Evolutionary conservation across 768 basidiomycete species (phyloP), one percentile per base, ranked within the genome.

Genomic region (Trametes maxima): DNA sequence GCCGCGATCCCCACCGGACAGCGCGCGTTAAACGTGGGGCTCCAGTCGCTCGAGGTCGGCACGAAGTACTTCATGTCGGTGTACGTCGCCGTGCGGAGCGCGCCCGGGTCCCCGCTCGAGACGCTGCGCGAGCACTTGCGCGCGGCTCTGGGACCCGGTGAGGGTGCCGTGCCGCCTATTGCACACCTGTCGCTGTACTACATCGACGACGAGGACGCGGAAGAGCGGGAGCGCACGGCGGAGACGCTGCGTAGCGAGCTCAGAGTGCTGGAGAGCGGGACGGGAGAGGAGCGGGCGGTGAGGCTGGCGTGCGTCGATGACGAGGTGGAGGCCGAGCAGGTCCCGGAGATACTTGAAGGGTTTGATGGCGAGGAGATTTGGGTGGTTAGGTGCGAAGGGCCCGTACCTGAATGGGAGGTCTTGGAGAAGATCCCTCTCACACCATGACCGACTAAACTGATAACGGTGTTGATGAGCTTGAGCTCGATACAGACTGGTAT

Each of bases 121-220:
- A 68, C 68, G 19, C 71, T 92, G 35, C 87, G 87, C 64, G 70
- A 65, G 33, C 66, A 77, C 33, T 74, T 91, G 28, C 77, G 82
- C 56, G 66, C 68, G 5, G 65, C 68, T 22, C 65, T 80, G n/a
- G 68, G n/a, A n/a, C n/a, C n/a, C n/a, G n/a, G 67, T 5, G 59
- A 79, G 22, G 69, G 70, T 5, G 74, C 79, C 22, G 85, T 88
- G 0, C 87, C 88, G 0, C 72, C 76, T 37, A 88, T 83, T 63
- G 87, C 90, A 7, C 91, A 93, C 70, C 63, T 91, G 63, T 92
- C 91, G 37, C 66, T 93, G 60, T 86, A 82, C 67, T 93, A 93
- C 69, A 85, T 92, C 60, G 78, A 77, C 25, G 85, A 92, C 59
- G 77, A 79, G n/a, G 89, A 92, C 63, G 79, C 80, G 3, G 77